Conservation (phyloP, 106 monocot species). For the Dendrobium huoshanense region DNA sequence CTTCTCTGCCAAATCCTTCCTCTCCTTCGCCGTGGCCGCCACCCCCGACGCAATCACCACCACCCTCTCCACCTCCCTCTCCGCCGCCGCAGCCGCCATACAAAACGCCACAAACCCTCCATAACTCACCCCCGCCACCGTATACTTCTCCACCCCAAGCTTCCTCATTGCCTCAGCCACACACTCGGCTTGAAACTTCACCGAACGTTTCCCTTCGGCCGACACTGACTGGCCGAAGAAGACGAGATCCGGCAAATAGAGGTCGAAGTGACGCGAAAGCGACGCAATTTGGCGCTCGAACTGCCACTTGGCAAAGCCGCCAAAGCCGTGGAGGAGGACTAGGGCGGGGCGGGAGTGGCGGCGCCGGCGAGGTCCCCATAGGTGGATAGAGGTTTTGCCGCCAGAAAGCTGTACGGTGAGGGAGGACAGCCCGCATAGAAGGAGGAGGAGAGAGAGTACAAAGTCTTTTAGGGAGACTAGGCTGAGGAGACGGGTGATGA, state of each 20-base stretch:
- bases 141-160: background rate
- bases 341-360: background rate
- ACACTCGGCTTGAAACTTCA: conserved; percentile 3
- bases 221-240: conserved; percentile 17
- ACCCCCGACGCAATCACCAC: conserved; percentile 57
- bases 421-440: background rate
- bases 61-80: conserved; percentile 2
- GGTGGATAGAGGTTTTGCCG: conserved; percentile 6
- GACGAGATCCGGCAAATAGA: background rate
- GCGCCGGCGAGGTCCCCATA: background rate
- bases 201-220: background rate
- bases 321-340: background rate
- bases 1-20: conserved; percentile 14
- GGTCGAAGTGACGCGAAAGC: background rate
- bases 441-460: background rate
- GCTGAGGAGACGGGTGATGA: background rate
- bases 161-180: background rate
- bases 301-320: background rate
- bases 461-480: background rate
- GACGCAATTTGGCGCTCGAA: background rate
- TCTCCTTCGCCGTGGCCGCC: conserved; percentile 30
- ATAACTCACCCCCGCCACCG: conserved; percentile 45
- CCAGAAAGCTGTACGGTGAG: background rate
- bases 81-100: conserved; percentile 26
- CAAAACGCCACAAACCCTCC: conserved; percentile 68